Evolutionary conservation across 768 basidiomycete genomes (phyloP), one percentile per base, ranked within the genome.

Genomic region (Russula vinacea): DNA sequence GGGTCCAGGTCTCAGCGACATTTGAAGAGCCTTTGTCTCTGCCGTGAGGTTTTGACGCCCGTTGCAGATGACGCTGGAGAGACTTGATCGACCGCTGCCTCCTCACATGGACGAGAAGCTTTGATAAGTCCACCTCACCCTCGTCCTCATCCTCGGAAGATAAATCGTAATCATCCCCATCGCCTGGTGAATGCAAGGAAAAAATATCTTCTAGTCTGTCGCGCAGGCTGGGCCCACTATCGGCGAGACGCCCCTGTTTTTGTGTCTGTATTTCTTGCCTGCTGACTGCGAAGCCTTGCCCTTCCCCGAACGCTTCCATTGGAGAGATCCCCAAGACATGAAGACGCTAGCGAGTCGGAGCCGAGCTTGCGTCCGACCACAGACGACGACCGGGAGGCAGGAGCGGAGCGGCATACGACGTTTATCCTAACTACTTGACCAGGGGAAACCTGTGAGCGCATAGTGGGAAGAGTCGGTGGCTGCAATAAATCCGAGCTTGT

Each of bases 1-100:
- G 22, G 16, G 56, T 39, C 62, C 57, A 58, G n/a, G 50, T 37
- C 29, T 53, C 16, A 56, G 47, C 29, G 19, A 44, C 22, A 47
- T 42, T 22, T 13, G 24, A 49, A 26, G 42, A 29, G 29, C n/a
- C 13, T 24, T 37, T 14, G 14, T 45, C 40, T 24, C 19, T 29
- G 33, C 49, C 22, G 14, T 33, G 60, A 32, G 35, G 5, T 11
- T 9, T 45, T 33, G 50, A 52, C 24, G 56, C 42, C 56, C 71
- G 74, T 2, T 75, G 77, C 22, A 90, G 76, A 69, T 89, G 88
- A 65, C 78, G 85, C 62, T 88, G 78, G 61, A 91, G 75, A 71
- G 88, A 89, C 68, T 78, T 82, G 66, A 90, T 90, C 19, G 88
- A 89, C 64, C 85, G 81, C 70, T 91, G 89, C 32, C 89, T 78